Base-by-base conservation (phyloP, 2,329 filamentous ascomycete genomes). In the Aspergillus felis region DNA sequence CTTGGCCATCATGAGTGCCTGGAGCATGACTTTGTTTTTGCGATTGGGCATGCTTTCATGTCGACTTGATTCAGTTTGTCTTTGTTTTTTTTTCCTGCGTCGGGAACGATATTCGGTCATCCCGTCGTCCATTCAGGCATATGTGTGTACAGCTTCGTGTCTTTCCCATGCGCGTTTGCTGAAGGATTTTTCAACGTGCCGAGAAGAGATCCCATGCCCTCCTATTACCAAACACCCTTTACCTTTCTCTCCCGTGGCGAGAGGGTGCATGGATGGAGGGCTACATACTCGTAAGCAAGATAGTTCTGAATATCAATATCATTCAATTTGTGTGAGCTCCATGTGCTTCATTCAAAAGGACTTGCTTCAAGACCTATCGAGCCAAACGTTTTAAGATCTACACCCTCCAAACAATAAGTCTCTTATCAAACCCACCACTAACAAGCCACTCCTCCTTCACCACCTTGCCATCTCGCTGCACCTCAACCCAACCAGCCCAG, bases 91-190 rank as follows among this genome's bases (percentile, higher is more conserved):
- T 22, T 50, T 46, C 2, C 48, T 44, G 8, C 29, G 7, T 41
- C 53, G 42, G 50, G 58, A 59, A 46, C 54, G 55, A 51, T 57
- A 50, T 49, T 32, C 51, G 55, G 59, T 51, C 20, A 24, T 44
- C 35, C 50, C 51, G 54, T 51, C 20, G 27, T 47, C 28, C 50
- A 55, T 47, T 60, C 62, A 75, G 82, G 85, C 85, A 87, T 87
- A 82, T 82, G 84, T 88, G 85, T 87, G 85, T 88, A 88, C 85
- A 87, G 84, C 84, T 79, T 79, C 82, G 80, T 71, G 73, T 79
- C 78, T 76, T 73, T 61, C 70, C 79, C 74, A 84, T 86, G 82
- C 79, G 79, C 79, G 79, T 78, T 77, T 81, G 82, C 84, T 87
- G 84, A 87, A 87, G 84, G 85, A 86, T 81, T 79, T 74, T 77